Conservation (phyloP, 176 grass and related monocot species). For the Calamus simplicifolius region DNA sequence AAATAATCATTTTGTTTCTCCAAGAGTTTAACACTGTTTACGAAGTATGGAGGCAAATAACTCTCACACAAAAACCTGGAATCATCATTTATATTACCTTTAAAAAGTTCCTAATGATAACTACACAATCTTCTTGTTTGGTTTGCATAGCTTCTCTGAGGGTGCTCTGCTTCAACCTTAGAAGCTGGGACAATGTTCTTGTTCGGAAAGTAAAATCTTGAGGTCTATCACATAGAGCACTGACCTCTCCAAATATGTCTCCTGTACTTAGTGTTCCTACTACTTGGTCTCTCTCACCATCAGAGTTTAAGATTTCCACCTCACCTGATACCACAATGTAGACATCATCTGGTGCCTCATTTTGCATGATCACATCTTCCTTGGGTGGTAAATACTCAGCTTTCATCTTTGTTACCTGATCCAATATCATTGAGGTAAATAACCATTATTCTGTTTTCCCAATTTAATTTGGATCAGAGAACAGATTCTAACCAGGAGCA, state of each 20-base stretch:
- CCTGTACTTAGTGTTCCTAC: constrained; percentile 30
- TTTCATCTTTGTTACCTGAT: constrained; percentile 67
- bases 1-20: not conserved
- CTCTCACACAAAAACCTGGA: no score
- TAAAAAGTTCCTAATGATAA: constrained; percentile 83
- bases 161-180: constrained; percentile 66
- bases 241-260: constrained; percentile 75
- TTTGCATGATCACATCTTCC: constrained; percentile 86
- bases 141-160: constrained; percentile 83
- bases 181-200: constrained; percentile 73
- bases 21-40: no score
- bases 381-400: constrained; percentile 83
- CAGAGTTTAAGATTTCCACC: constrained; percentile 41
- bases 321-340: constrained; percentile 76
- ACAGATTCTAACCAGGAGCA: constrained; percentile 39
- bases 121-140: constrained; percentile 61
- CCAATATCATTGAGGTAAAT: not conserved
- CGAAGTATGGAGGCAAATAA: no score
- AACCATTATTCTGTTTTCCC: not conserved
- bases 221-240: constrained; percentile 51
- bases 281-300: constrained; percentile 32
- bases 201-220: constrained; percentile 80
- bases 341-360: constrained; percentile 77
- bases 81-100: constrained; percentile 30
- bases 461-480: not conserved